A percentile compares a stretch with the other conserved stretches of the same genome.
Evolutionary conservation across 148 eudicot genomes (phyloP).

Genomic region (Suaeda aralocaspica): DNA sequence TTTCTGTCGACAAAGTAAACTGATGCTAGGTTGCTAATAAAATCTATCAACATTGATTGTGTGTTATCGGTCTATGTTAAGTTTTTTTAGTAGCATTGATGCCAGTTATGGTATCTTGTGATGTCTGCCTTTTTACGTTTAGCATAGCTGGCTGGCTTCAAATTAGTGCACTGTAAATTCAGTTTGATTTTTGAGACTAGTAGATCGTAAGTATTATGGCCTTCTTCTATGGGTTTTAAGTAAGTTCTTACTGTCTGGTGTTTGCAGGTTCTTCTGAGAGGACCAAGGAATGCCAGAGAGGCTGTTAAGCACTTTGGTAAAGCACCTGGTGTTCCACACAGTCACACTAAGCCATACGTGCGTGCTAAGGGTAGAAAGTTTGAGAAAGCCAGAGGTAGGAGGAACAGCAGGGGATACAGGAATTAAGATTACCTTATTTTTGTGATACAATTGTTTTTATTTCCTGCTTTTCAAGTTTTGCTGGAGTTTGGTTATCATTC

Average conservation of each 20-base stretch:
- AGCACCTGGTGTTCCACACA: constrained; percentile 47
- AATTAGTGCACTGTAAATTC: too few species aligned
- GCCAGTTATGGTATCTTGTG: too few species aligned
- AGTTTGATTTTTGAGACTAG: too few species aligned
- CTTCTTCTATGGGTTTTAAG: neutral
- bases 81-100: too few species aligned
- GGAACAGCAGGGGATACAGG: constrained; percentile 44
- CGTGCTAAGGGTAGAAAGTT: constrained; percentile 38
- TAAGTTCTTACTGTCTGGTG: neutral
- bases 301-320: constrained; percentile 42
- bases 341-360: constrained; percentile 44
- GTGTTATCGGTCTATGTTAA: too few species aligned
- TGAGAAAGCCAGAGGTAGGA: constrained; percentile 44
- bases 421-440: constrained; percentile 17
- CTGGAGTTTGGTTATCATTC: neutral
- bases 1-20: too few species aligned
- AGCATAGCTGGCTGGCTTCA: too few species aligned
- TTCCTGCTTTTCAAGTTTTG: constrained; percentile 12
- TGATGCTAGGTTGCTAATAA: too few species aligned
- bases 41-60: too few species aligned
- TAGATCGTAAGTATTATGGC: too few species aligned
- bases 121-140: too few species aligned
- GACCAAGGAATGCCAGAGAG: constrained; percentile 41
- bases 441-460: constrained; percentile 4
- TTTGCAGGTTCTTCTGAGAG: constrained; percentile 41